Evolutionary conservation across 805 yeast genomes (phyloP).

Genomic region (Metschnikowia henanensis): DNA sequence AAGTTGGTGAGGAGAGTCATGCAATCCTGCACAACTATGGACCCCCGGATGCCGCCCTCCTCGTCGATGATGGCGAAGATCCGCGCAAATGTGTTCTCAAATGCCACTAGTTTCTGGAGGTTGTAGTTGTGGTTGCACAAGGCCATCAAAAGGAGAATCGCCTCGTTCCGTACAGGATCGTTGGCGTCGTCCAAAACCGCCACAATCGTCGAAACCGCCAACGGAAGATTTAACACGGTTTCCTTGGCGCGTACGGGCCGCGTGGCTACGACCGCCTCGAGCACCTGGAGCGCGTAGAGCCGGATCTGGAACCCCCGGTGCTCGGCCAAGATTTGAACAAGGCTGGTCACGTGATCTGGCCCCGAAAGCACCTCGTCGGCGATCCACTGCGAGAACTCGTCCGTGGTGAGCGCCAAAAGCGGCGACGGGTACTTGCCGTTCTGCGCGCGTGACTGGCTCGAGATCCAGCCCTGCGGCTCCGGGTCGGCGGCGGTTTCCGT

Average conservation of each 20-base stretch:
- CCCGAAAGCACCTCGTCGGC: conserved; percentile 86
- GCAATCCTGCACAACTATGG: conserved; percentile 89
- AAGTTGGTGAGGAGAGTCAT: conserved; percentile 71
- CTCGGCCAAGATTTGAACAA: conserved; percentile 46
- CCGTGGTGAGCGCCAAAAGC: conserved; percentile 55
- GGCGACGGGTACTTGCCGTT: conserved; percentile 84
- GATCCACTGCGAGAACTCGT: conserved; percentile 91
- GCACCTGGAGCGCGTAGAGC: conserved; percentile 77
- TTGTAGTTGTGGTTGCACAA: conserved; percentile 79
- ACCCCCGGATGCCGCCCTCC: conserved; percentile 90
- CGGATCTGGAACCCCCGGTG: conserved; percentile 71
- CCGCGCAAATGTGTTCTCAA: conserved; percentile 87
- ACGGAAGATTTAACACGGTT: conserved; percentile 66
- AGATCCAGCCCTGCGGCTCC: conserved; percentile 66
- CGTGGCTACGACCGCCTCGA: conserved; percentile 80
- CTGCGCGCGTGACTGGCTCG: conserved; percentile 69
- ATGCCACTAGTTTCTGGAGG: conserved; percentile 90
- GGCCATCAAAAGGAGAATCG: conserved; percentile 79
- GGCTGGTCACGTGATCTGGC: conserved; percentile 25
- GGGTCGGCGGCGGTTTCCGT: conserved; percentile 43
- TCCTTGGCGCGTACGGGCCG: conserved; percentile 76
- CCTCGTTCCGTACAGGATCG: conserved; percentile 89
- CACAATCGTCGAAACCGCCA: conserved; percentile 78
- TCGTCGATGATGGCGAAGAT: conserved; percentile 76
- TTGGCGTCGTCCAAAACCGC: conserved; percentile 44